Percentiles rank a stretch among this genome's conserved stretches.
Conservation (phyloP, 2,329 filamentous ascomycete genomes). For the Talaromyces rugulosus region DNA sequence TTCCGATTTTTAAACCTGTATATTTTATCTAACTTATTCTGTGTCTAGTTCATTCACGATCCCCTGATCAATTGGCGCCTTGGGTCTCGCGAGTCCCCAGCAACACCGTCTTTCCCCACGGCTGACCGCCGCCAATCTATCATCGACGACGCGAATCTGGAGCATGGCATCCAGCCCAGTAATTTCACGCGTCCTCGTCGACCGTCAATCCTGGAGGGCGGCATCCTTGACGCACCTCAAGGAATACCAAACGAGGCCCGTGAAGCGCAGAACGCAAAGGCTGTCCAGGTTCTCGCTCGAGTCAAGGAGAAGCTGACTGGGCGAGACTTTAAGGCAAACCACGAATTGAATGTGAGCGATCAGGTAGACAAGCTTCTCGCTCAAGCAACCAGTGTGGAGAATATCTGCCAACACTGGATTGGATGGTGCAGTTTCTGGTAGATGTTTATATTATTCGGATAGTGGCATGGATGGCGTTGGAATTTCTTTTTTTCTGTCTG, state of each 20-base stretch:
- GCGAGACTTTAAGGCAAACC: slow-evolving; percentile 78
- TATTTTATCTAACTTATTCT: slow-evolving; percentile 18
- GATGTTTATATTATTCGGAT: slow-evolving; percentile 2
- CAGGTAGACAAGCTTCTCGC: slow-evolving; percentile 94
- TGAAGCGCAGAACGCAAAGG: slow-evolving; percentile 89
- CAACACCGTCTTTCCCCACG: slow-evolving; percentile 55
- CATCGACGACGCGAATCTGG: slow-evolving; percentile 47
- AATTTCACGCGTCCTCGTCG: slow-evolving; percentile 63
- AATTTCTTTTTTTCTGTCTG: not conserved
- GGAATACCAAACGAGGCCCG: slow-evolving; percentile 41
- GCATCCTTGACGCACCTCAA: slow-evolving; percentile 41
- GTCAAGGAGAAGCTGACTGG: slow-evolving; percentile 96
- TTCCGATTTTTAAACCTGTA: not conserved
- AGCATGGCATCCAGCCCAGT: slow-evolving; percentile 56
- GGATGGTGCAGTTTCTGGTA: slow-evolving; percentile 99
- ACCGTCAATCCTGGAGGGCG: slow-evolving; percentile 63
- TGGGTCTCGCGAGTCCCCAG: slow-evolving; percentile 58
- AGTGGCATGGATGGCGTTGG: not conserved
- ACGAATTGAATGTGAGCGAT: slow-evolving; percentile 77
- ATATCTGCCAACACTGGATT: slow-evolving; percentile 97
- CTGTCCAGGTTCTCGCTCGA: slow-evolving; percentile 82
- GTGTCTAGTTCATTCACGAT: slow-evolving; percentile 86
- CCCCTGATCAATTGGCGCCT: slow-evolving; percentile 98
- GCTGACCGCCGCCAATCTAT: slow-evolving; percentile 56
- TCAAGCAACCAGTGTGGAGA: slow-evolving; percentile 95